Conservation (phyloP, 2,329 filamentous ascomycete genomes). For the Monilinia aucupariae region DNA sequence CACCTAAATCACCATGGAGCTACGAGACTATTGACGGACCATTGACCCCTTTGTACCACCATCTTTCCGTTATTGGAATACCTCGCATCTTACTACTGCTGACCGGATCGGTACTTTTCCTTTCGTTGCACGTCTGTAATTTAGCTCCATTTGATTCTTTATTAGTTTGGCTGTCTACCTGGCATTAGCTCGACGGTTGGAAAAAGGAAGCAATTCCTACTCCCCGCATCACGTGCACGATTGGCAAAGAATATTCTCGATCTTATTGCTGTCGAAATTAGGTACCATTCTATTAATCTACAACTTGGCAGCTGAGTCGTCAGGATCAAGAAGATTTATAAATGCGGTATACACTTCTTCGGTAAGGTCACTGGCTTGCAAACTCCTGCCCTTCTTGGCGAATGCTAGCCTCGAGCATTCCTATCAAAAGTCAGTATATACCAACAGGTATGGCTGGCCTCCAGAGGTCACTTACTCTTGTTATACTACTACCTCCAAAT, state of each 20-base stretch:
- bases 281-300: conserved; percentile 19
- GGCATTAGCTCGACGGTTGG: background rate
- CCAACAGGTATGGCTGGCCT: conserved; percentile 13
- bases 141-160: conserved; percentile 15
- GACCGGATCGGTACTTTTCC: background rate
- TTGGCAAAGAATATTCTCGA: background rate
- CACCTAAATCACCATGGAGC: background rate
- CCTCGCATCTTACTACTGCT: conserved; percentile 1
- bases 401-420: conserved; percentile 86
- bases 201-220: background rate
- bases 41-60: background rate
- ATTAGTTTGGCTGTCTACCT: conserved; percentile 2
- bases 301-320: conserved; percentile 41
- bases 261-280: background rate
- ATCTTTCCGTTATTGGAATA: background rate
- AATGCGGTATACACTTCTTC: conserved; percentile 84
- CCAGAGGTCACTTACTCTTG: conserved; percentile 53
- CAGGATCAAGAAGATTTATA: conserved; percentile 67
- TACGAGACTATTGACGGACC: background rate
- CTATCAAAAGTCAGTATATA: conserved; percentile 36
- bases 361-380: conserved; percentile 91
- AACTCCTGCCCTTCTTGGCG: conserved; percentile 72
- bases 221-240: background rate
- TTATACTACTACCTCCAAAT: conserved; percentile 81
- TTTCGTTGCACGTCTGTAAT: conserved; percentile 18